phyloP scores from a whole-genome alignment of 1,284 basidiomycete species.

The Neotropicomus parvogracilis region DNA sequence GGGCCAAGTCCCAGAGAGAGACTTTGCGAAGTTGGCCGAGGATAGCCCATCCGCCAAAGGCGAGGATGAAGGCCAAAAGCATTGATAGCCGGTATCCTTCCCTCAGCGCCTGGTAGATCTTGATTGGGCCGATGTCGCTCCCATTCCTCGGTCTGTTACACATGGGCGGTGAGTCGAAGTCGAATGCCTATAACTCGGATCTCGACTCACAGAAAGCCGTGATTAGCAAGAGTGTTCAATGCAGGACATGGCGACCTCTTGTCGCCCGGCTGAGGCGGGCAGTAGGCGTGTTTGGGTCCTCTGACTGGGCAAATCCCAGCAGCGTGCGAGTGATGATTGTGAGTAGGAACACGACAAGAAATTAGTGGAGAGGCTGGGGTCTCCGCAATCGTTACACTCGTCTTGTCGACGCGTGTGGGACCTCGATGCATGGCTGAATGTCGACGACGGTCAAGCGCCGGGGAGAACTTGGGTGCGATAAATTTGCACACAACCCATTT shows the following conservation, averaged over 20 bases:
- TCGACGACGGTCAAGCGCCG: neutral
- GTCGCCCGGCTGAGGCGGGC: conserved; percentile 27
- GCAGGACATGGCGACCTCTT: conserved; percentile 49
- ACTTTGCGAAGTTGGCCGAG: conserved; percentile 29
- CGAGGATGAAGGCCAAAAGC: conserved; percentile 32
- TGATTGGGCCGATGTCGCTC: conserved; percentile 25
- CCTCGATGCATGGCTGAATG: conserved; percentile 4
- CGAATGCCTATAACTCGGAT: neutral
- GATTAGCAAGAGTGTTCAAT: conserved; percentile 45
- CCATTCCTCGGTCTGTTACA: conserved; percentile 37
- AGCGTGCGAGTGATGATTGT: conserved; percentile 25
- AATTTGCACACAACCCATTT: neutral
- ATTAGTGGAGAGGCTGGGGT: conserved; percentile 14
- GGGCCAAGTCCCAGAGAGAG: conserved; percentile 41
- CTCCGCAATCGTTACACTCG: neutral
- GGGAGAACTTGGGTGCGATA: neutral
- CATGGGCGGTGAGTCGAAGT: too few species aligned
- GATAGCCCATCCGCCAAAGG: conserved; percentile 30
- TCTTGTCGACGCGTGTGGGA: neutral
- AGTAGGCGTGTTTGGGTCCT: conserved; percentile 22
- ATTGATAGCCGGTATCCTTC: conserved; percentile 37
- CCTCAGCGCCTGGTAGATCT: conserved; percentile 31
- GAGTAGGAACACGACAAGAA: conserved; percentile 13
- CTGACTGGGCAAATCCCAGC: conserved; percentile 21
- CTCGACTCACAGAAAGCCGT: conserved; percentile 39